phyloP scores from a whole-genome alignment of 106 monocot genomes.

The Apostasia ramifera region DNA sequence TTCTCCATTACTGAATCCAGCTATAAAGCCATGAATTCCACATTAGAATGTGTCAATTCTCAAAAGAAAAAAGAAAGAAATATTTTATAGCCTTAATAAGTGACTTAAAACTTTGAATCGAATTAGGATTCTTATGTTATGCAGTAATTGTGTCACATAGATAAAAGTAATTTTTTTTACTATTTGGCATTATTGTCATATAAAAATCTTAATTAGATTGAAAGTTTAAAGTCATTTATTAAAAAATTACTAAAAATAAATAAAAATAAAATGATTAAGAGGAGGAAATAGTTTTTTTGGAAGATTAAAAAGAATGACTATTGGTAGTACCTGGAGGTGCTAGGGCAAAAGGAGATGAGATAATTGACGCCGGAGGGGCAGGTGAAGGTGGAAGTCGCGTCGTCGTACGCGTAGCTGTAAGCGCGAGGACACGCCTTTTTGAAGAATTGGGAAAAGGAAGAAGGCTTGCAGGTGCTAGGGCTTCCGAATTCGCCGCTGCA shows the following conservation, averaged over 20 bases:
- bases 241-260: background rate
- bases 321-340: slow-evolving; percentile 35
- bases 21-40: no score
- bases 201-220: background rate
- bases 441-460: slow-evolving; percentile 71
- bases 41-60: no score
- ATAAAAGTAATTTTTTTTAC: background rate
- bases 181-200: no score
- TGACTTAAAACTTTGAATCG: no score
- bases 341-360: slow-evolving; percentile 76
- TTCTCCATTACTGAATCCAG: no score
- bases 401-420: slow-evolving; percentile 92
- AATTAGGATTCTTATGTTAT: no score
- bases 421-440: slow-evolving; percentile 77
- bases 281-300: no score
- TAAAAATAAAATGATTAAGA: background rate
- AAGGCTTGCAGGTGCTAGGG: slow-evolving; percentile 73
- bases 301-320: no score
- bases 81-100: no score
- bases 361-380: slow-evolving; percentile 48
- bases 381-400: slow-evolving; percentile 76
- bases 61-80: no score
- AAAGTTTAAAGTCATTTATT: background rate
- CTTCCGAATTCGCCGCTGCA: slow-evolving; percentile 74
- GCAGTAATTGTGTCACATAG: background rate